Conservation (phyloP, 805 yeast genomes). For the Ogataea minuta region DNA sequence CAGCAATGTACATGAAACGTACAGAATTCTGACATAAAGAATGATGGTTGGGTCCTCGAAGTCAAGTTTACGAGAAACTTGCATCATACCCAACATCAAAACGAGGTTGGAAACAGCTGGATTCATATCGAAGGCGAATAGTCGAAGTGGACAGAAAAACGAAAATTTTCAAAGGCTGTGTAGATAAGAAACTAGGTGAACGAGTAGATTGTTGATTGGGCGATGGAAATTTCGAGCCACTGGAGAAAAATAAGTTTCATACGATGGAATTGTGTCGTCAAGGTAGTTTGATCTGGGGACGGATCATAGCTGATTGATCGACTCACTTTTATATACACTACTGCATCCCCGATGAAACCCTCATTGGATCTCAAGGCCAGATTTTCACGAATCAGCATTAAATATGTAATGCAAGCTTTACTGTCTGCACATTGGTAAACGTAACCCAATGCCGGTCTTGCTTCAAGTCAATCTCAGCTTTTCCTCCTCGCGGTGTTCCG, state of each 20-base stretch:
- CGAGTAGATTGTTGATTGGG: constrained; percentile 1
- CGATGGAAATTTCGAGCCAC: background rate
- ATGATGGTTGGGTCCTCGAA: constrained; percentile 79
- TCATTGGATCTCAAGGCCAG: background rate
- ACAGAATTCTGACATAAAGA: constrained; percentile 71
- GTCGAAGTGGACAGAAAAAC: constrained; percentile 11
- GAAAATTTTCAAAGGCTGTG: constrained; percentile 13
- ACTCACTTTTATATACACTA: no score
- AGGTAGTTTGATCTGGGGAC: background rate
- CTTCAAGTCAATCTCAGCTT: no score
- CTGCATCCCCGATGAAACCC: no score
- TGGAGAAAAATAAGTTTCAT: no score
- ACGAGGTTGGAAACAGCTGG: constrained; percentile 84
- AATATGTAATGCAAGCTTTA: no score
- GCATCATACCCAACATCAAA: constrained; percentile 96
- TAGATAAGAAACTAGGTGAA: constrained; percentile 2
- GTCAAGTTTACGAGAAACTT: constrained; percentile 83
- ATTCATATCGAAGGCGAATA: constrained; percentile 50
- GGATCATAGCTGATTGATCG: no score
- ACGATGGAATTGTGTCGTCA: background rate
- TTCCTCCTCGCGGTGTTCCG: no score
- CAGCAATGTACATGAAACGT: constrained; percentile 61
- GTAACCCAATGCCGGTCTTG: no score
- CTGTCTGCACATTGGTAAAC: no score
- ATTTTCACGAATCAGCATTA: background rate